These are phyloP conservation scores for Tolypocladium tundrense DNA, from an alignment of 2,329 filamentous ascomycete species.

Conservation along the genomic window DNA sequence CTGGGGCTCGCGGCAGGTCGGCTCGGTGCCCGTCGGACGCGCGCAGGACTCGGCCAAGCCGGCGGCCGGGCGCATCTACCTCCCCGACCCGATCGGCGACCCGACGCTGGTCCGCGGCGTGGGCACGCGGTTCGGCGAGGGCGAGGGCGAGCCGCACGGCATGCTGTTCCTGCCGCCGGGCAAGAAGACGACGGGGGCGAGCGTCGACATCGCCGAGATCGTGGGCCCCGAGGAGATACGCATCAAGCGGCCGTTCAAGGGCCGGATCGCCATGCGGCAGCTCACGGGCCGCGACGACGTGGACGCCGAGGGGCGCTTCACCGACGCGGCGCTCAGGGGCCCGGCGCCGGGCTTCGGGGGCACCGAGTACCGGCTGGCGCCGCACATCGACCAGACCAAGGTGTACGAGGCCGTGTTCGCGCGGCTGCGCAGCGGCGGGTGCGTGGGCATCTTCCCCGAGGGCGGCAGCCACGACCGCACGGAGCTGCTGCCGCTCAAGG, in stretches of 20 bases:
- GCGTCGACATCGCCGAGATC: slow-evolving; percentile 75
- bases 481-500: slow-evolving; percentile 84
- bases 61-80: slow-evolving; percentile 69
- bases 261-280: slow-evolving; percentile 63
- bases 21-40: slow-evolving; percentile 85
- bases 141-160: slow-evolving; percentile 64
- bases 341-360: slow-evolving; percentile 58
- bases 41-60: slow-evolving; percentile 82
- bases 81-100: slow-evolving; percentile 78
- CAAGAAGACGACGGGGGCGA: slow-evolving; percentile 66
- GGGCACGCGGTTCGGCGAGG: slow-evolving; percentile 70
- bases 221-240: slow-evolving; percentile 69
- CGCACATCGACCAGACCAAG: slow-evolving; percentile 86
- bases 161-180: slow-evolving; percentile 79
- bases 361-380: slow-evolving; percentile 76
- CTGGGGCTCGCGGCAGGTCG: slow-evolving; percentile 71
- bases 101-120: slow-evolving; percentile 70
- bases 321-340: slow-evolving; percentile 42
- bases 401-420: slow-evolving; percentile 92
- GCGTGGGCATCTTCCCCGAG: slow-evolving; percentile 94
- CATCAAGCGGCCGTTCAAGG: slow-evolving; percentile 80
- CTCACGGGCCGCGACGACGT: slow-evolving; percentile 72
- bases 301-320: slow-evolving; percentile 53
- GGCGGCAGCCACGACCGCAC: slow-evolving; percentile 93
- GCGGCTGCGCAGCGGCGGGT: slow-evolving; percentile 70